phyloP scores from a whole-genome alignment of 306 rosid genomes.

The Prunus dulcis region DNA sequence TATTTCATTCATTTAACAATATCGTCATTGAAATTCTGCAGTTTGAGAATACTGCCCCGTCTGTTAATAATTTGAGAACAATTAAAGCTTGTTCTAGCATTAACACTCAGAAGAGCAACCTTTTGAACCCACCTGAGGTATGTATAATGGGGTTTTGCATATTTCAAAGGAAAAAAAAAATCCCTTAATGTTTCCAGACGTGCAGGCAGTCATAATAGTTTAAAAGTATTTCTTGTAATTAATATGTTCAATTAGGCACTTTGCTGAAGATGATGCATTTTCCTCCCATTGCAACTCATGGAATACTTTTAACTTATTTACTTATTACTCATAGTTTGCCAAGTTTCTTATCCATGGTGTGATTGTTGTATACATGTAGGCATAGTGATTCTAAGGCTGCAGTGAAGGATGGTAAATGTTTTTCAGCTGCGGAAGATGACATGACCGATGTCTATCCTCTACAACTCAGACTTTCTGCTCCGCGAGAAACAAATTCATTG shows the following conservation, averaged over 20 bases:
- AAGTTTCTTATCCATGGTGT: conserved; percentile 23
- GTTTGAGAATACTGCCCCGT: conserved; percentile 3
- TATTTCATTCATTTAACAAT: background rate
- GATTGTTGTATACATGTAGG: conserved; percentile 46
- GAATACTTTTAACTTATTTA: background rate
- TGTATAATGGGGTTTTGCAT: background rate
- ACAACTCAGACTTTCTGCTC: conserved; percentile 81
- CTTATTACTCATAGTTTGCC: conserved; percentile 10
- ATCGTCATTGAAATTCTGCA: conserved; percentile 8
- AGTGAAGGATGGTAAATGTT: conserved; percentile 58
- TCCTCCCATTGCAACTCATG: conserved; percentile 4
- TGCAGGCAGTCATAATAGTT: background rate
- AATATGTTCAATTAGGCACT: background rate
- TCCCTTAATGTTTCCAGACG: background rate
- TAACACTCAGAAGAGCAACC: background rate
- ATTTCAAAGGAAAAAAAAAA: background rate
- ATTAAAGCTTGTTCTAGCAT: background rate
- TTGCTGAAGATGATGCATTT: background rate
- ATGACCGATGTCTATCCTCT: conserved; percentile 90
- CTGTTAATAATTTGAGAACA: conserved; percentile 4
- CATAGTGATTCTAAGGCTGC: conserved; percentile 74
- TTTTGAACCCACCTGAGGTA: background rate
- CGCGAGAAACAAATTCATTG: conserved; percentile 63
- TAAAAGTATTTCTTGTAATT: background rate
- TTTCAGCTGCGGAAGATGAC: conserved; percentile 72